These are phyloP conservation scores for Penicillium turbatum DNA, from an alignment of 495 filamentous ascomycete genomes.

Conservation along the genomic window DNA sequence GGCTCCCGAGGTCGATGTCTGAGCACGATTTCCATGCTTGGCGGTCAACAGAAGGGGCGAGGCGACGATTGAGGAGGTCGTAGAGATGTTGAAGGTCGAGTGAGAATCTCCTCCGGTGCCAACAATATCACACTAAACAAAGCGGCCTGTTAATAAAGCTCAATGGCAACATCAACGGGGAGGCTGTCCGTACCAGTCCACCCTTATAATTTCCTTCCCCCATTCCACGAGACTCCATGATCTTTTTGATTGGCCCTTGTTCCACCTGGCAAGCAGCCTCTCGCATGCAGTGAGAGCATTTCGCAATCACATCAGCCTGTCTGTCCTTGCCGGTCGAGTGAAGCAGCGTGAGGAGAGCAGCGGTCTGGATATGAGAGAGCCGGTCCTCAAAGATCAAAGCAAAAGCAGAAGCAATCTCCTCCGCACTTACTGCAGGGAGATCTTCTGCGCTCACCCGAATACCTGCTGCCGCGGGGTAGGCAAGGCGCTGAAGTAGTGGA, in stretches of 20 bases:
- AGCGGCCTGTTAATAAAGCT: constrained; percentile 3
- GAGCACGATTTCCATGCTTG: constrained; percentile 96
- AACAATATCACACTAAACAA: constrained; percentile 82
- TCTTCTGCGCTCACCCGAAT: constrained; percentile 64
- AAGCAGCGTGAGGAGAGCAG: constrained; percentile 77
- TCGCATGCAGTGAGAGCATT: constrained; percentile 65
- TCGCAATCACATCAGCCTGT: constrained; percentile 72
- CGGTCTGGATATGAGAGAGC: constrained; percentile 76
- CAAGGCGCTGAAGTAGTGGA: constrained; percentile 72
- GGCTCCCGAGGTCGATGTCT: constrained; percentile 90
- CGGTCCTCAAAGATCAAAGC: constrained; percentile 83
- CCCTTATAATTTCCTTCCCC: constrained; percentile 67
- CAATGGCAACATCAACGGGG: background rate
- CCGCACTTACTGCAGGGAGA: constrained; percentile 73
- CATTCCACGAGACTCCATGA: constrained; percentile 51
- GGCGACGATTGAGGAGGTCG: constrained; percentile 87
- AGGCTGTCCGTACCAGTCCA: constrained; percentile 52
- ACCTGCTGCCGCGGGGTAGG: constrained; percentile 56
- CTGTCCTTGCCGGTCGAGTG: constrained; percentile 81
- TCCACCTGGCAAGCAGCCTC: constrained; percentile 66
- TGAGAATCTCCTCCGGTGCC: constrained; percentile 96
- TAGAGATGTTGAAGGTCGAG: constrained; percentile 96
- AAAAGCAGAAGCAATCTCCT: constrained; percentile 83
- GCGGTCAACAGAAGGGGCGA: constrained; percentile 75
- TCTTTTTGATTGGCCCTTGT: constrained; percentile 50